Conservation (phyloP, 1,284 basidiomycete species). For the Ceratobasidium sp. region DNA sequence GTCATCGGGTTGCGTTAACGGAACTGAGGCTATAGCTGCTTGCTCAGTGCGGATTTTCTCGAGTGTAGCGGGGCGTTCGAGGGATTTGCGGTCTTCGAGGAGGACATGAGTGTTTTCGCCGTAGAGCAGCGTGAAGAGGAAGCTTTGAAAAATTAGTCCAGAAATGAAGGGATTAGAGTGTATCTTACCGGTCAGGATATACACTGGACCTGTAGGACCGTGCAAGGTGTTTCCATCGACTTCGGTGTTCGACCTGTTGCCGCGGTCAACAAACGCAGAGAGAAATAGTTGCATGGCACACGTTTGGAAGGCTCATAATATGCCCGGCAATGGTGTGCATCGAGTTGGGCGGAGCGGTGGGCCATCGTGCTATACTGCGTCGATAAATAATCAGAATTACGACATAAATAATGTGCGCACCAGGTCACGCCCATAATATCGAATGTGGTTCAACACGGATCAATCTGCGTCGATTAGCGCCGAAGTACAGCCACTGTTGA, state of each 20-base stretch:
- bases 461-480: conserved; percentile 25
- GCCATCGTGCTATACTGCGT: conserved; percentile 34
- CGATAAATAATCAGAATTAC: neutral
- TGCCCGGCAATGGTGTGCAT: conserved; percentile 27
- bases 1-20: conserved; percentile 25
- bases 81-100: conserved; percentile 40
- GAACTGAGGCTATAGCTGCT: conserved; percentile 6
- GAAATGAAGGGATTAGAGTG: neutral
- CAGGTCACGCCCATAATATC: conserved; percentile 38
- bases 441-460: conserved; percentile 37
- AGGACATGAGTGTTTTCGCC: conserved; percentile 33
- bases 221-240: conserved; percentile 37
- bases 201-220: conserved; percentile 29
- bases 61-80: conserved; percentile 31
- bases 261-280: neutral
- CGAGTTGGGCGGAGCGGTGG: conserved; percentile 11
- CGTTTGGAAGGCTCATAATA: conserved; percentile 37
- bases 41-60: conserved; percentile 35
- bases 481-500: conserved; percentile 14
- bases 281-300: conserved; percentile 1
- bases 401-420: neutral
- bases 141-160: neutral
- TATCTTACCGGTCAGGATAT: conserved; percentile 30
- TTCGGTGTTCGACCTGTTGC: conserved; percentile 25
- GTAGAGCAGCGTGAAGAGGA: conserved; percentile 34